Conservation (phyloP, 2,329 filamentous ascomycete genomes). For the Colletotrichum sp. region DNA sequence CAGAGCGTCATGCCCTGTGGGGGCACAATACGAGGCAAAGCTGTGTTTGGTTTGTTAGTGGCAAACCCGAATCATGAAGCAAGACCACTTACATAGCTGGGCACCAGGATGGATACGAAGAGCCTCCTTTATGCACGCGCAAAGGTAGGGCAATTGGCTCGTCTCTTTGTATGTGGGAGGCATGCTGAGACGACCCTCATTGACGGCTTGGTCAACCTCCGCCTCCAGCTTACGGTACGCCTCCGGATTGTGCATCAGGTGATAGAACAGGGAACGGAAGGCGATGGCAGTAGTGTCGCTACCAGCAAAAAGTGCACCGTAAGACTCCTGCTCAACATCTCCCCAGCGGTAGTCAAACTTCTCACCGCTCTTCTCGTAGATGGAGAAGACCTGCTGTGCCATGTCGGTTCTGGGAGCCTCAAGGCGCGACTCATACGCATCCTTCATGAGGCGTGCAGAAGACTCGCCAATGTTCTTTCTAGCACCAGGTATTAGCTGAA, state of each 20-base stretch:
- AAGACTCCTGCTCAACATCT: not conserved
- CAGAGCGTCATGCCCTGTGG: not conserved
- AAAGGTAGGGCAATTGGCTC: slow-evolving; percentile 35
- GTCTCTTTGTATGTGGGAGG: slow-evolving; percentile 21
- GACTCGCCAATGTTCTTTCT: not conserved
- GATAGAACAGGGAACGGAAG: slow-evolving; percentile 40
- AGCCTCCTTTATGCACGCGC: slow-evolving; percentile 53
- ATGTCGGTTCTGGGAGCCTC: not conserved
- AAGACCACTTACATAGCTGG: not conserved
- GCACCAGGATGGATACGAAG: slow-evolving; percentile 50
- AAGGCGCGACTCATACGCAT: not conserved
- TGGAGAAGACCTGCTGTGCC: not conserved
- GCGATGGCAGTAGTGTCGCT: slow-evolving; percentile 40
- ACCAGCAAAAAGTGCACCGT: slow-evolving; percentile 34
- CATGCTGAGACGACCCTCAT: not conserved
- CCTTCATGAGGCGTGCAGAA: not conserved
- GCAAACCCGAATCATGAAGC: not conserved
- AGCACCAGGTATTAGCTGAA: not conserved
- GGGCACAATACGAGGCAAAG: not conserved
- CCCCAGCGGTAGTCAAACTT: not conserved
- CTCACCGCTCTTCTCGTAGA: not conserved
- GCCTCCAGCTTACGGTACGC: slow-evolving; percentile 29
- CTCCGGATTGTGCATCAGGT: slow-evolving; percentile 36
- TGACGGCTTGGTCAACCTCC: slow-evolving; percentile 31
- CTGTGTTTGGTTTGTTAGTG: not conserved